phyloP scores from a whole-genome alignment of 768 basidiomycete species.

The Kwoniella shandongensis region DNA sequence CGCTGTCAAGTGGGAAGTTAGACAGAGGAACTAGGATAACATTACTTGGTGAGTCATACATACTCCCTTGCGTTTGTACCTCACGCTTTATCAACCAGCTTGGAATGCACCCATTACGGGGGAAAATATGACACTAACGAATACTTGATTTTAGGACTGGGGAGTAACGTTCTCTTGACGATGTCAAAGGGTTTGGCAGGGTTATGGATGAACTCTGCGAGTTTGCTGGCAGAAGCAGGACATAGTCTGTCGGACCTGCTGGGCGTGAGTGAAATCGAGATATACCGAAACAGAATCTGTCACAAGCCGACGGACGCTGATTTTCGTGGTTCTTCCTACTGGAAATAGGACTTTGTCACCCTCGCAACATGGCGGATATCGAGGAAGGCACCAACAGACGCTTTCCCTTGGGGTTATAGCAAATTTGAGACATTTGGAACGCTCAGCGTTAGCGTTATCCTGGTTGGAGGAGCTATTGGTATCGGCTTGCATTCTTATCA shows the following conservation, averaged over 20 bases:
- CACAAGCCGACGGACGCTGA: background rate
- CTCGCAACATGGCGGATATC: slow-evolving; percentile 85
- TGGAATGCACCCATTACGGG: background rate
- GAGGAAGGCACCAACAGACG: slow-evolving; percentile 71
- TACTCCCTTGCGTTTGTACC: background rate
- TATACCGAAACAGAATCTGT: background rate
- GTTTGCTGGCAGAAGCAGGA: slow-evolving; percentile 88
- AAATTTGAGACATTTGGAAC: slow-evolving; percentile 97
- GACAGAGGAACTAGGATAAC: slow-evolving; percentile 52
- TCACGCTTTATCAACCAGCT: background rate
- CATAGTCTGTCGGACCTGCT: slow-evolving; percentile 59
- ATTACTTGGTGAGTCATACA: slow-evolving; percentile 38
- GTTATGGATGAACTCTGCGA: slow-evolving; percentile 81
- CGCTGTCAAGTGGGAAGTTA: slow-evolving; percentile 34
- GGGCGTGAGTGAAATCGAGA: slow-evolving; percentile 35
- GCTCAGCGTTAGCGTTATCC: slow-evolving; percentile 79
- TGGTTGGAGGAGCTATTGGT: slow-evolving; percentile 56
- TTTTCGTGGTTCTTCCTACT: background rate
- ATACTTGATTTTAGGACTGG: slow-evolving; percentile 62
- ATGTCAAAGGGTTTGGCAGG: slow-evolving; percentile 82
- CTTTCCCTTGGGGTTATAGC: slow-evolving; percentile 56
- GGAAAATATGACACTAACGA: background rate
- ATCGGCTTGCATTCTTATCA: slow-evolving; percentile 79
- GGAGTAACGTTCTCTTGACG: slow-evolving; percentile 78
- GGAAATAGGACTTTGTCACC: slow-evolving; percentile 71